Conservation (phyloP, 1,284 basidiomycete genomes). For the Pterulicium gracile region DNA sequence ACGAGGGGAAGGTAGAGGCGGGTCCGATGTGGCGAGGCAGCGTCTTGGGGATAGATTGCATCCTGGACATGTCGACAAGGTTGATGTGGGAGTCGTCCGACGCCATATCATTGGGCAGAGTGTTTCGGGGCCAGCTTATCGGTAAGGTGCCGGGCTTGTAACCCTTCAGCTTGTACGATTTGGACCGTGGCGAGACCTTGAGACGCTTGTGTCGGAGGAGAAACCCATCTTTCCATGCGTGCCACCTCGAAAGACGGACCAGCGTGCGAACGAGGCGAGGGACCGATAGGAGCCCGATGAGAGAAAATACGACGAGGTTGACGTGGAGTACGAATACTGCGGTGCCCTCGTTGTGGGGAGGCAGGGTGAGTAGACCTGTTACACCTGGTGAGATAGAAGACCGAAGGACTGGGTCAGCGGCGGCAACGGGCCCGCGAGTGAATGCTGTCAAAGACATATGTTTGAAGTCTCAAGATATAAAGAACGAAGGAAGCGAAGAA, state of each 20-base stretch:
- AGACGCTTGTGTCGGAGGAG: background rate
- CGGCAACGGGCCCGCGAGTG: too few species aligned
- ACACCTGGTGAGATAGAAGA: too few species aligned
- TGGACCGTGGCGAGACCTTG: too few species aligned
- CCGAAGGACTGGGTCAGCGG: too few species aligned
- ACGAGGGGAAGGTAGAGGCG: background rate
- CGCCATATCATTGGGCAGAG: background rate
- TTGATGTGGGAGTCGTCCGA: background rate
- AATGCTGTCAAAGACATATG: too few species aligned
- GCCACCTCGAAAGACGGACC: background rate
- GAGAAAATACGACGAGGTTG: background rate
- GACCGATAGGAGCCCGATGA: background rate
- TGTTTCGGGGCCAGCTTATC: too few species aligned
- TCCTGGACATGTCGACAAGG: background rate
- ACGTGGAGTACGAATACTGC: background rate
- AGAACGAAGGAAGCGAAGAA: too few species aligned
- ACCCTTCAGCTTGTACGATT: background rate
- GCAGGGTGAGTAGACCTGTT: background rate
- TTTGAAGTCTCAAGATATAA: too few species aligned
- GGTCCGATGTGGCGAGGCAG: background rate
- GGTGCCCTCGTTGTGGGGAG: background rate
- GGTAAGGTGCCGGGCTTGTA: background rate
- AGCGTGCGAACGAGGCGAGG: background rate
- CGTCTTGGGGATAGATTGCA: background rate
- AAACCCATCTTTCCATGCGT: background rate